These are phyloP conservation scores for Geotrichum macrosporum DNA, from an alignment of 1,139 yeast species.

Conservation along the genomic window DNA sequence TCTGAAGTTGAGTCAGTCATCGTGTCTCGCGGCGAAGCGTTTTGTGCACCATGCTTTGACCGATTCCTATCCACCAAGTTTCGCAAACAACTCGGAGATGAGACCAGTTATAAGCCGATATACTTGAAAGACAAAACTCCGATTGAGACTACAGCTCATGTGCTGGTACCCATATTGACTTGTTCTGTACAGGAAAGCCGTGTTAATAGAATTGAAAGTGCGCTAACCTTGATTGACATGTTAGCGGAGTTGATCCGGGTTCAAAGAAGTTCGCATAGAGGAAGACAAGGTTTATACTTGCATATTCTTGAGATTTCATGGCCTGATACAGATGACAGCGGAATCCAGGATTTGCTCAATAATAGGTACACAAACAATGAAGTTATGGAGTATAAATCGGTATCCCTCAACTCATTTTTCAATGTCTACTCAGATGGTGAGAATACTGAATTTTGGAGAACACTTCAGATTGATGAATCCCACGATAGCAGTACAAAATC, in stretches of 20 bases:
- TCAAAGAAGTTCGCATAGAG: constrained; percentile 57
- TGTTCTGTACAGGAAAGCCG: constrained; percentile 5
- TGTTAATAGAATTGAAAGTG: constrained; percentile 2
- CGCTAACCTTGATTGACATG: constrained; percentile 53
- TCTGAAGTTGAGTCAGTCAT: constrained; percentile 9
- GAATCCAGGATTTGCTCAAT: constrained; percentile 1
- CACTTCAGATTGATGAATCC: constrained; percentile 7
- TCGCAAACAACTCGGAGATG: constrained; percentile 19
- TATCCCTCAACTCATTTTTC: constrained; percentile 7
- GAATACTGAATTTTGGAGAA: background rate
- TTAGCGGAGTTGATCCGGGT: constrained; percentile 56
- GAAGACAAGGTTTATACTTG: constrained; percentile 63
- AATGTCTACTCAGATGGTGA: background rate
- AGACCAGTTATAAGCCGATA: constrained; percentile 18
- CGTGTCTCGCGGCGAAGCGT: constrained; percentile 20
- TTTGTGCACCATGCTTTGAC: constrained; percentile 20
- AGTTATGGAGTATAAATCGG: constrained; percentile 2
- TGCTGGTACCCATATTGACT: constrained; percentile 18
- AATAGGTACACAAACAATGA: constrained; percentile 10
- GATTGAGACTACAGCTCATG: constrained; percentile 13
- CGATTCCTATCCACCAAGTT: constrained; percentile 19
- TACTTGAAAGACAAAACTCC: constrained; percentile 16
- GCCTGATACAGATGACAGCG: constrained; percentile 19
- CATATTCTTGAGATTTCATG: constrained; percentile 50
- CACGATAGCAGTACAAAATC: background rate